Base-by-base conservation (phyloP, 345 rosid species). In the Cardamine resedifolia region DNA sequence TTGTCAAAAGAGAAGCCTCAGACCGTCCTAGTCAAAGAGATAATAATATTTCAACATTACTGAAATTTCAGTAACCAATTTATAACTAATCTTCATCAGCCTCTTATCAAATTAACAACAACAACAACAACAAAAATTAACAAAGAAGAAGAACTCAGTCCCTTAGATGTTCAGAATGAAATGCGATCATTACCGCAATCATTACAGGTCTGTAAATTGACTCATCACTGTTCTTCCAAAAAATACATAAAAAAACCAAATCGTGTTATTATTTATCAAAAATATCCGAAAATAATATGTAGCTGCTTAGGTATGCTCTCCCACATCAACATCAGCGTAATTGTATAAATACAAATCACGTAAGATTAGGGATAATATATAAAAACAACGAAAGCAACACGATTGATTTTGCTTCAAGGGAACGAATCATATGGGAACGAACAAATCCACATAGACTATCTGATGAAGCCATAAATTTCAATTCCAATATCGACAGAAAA, bases 131-230 rank as follows among this genome's bases (percentile, higher is more conserved):
- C 0, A 31, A 2, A 38, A 6, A 26, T 5, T 9, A 18, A 6
- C 1, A 39, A 0, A 9, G 0, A 14, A 5, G 64, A n/a, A 58
- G 79, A 85, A 81, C 91, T 85, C 93, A 87, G 96, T 83, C 94
- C 96, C 96, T 92, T 92, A 89, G 96, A 92, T 89, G 96, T 92
- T 89, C 91, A 58, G 66, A 72, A 80, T 57, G 55, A 43, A 33
- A 72, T 79, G 97, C 90, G 91, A 89, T 89, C 96, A 91, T 86
- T 11, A 70, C 83, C 92, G 89, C 96, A 80, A 44, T 89, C 96
- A 91, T 89, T 89, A 86, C 90, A 92, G 96, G 94, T 92, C 94
- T 89, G 92, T 84, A 86, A 48, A 64, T 11, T 74, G 75, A 59
- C 93, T 91, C 96, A 87, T 89, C 93, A 86, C 53, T 9, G 93